Evolutionary conservation across 352 stramenopile species (phyloP).

Genomic region (Pelagophyceae sp.): DNA sequence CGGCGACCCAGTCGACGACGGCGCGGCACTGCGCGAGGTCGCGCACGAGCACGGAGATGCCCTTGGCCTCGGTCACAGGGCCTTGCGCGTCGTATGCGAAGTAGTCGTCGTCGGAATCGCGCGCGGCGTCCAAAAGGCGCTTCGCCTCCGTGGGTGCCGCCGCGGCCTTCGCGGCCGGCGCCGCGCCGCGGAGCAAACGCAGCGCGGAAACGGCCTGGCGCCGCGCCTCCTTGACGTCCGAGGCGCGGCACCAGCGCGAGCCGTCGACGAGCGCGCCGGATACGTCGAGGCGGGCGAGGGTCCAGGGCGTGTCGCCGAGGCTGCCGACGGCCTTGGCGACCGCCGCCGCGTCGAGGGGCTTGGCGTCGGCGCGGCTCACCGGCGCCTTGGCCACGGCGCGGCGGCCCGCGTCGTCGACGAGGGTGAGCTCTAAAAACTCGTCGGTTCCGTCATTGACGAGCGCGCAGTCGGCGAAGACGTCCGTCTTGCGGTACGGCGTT

Average conservation of each 20-base stretch:
- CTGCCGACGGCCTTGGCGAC: constrained; percentile 46
- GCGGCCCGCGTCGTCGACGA: not conserved
- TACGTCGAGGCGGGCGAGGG: constrained; percentile 29
- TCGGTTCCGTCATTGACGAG: not conserved
- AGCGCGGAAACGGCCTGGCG: constrained; percentile 41
- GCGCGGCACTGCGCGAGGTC: not conserved
- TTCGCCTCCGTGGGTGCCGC: not conserved
- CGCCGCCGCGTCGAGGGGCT: constrained; percentile 30
- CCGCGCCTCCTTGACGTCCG: constrained; percentile 44
- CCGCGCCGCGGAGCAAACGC: not conserved
- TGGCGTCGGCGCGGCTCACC: constrained; percentile 16
- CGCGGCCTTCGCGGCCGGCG: not conserved
- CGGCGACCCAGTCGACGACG: not conserved
- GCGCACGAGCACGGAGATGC: constrained; percentile 12
- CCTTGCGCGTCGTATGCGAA: no score
- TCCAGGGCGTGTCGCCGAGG: constrained; percentile 43
- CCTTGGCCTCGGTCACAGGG: not conserved
- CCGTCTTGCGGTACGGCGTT: not conserved
- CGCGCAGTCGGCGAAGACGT: not conserved
- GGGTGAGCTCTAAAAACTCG: not conserved
- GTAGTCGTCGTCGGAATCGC: not conserved
- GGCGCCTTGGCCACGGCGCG: not conserved
- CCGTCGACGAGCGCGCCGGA: constrained; percentile 36
- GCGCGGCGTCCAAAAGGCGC: not conserved
- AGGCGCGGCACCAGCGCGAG: constrained; percentile 40